A percentile compares a stretch with the other conserved stretches of the same genome.
These are phyloP conservation scores for Austroboletus festivus DNA, from an alignment of 768 basidiomycete genomes.

Conservation along the genomic window DNA sequence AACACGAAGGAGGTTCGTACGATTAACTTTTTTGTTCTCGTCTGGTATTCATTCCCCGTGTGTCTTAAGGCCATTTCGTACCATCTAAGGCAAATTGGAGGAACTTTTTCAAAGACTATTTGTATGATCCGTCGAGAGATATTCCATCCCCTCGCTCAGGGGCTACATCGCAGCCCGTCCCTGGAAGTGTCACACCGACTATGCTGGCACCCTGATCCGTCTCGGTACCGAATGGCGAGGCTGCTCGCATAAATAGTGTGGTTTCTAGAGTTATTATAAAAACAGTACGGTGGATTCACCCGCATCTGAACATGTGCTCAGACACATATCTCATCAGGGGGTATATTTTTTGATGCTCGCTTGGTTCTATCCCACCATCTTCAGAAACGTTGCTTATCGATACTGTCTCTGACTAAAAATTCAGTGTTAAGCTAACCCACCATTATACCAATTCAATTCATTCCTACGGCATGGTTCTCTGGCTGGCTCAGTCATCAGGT, in stretches of 20 bases:
- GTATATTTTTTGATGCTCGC: no score
- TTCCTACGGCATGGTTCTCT: background rate
- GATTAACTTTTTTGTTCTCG: background rate
- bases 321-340: no score
- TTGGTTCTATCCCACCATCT: no score
- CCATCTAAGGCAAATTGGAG: constrained; percentile 77
- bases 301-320: no score
- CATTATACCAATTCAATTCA: no score
- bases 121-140: constrained; percentile 47
- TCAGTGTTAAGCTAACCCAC: no score
- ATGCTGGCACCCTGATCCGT: background rate
- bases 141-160: constrained; percentile 43
- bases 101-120: constrained; percentile 66
- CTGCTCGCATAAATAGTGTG: background rate
- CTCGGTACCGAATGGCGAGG: background rate
- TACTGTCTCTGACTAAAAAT: no score
- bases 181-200: constrained; percentile 47
- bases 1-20: constrained; percentile 73
- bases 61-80: constrained; percentile 69
- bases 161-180: constrained; percentile 36
- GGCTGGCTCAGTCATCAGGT: background rate
- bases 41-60: background rate
- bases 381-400: no score
- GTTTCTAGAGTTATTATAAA: background rate
- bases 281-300: background rate